These are phyloP conservation scores for Brassica juncea DNA, from an alignment of 345 rosid species.

Conservation along the genomic window DNA sequence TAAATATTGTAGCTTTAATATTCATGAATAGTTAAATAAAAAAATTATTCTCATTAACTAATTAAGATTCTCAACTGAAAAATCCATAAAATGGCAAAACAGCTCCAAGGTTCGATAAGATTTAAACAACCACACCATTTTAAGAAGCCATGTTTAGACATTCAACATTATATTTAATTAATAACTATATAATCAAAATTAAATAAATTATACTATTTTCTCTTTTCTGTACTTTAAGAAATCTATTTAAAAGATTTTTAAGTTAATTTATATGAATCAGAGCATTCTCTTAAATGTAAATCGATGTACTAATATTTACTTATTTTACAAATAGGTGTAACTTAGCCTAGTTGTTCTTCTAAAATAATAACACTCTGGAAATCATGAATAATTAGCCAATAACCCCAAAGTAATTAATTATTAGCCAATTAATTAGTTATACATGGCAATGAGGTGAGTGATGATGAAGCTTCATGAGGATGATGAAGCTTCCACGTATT, in stretches of 20 bases:
- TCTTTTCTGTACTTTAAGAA: neutral
- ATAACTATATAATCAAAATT: neutral
- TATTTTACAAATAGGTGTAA: neutral
- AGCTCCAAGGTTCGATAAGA: neutral
- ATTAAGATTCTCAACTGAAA: neutral
- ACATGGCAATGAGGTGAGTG: constrained; percentile 9
- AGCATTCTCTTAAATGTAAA: neutral
- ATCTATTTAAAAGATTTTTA: neutral
- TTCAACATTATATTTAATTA: neutral
- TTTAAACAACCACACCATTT: neutral
- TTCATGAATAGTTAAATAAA: neutral
- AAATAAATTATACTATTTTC: neutral
- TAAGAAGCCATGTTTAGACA: neutral
- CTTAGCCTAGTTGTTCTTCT: neutral
- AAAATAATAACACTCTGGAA: neutral
- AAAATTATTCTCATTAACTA: neutral
- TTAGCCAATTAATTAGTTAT: neutral
- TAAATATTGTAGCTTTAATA: neutral
- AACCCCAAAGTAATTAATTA: neutral
- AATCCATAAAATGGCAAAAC: neutral
- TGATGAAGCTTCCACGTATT: constrained; percentile 31
- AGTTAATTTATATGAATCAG: neutral
- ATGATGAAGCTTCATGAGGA: neutral
- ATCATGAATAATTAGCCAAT: neutral
- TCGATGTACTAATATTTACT: neutral